Percentiles rank a stretch among this genome's conserved stretches.
Conservation (phyloP, 163 green algal genomes). For the Trebouxiophyceae sp. region DNA sequence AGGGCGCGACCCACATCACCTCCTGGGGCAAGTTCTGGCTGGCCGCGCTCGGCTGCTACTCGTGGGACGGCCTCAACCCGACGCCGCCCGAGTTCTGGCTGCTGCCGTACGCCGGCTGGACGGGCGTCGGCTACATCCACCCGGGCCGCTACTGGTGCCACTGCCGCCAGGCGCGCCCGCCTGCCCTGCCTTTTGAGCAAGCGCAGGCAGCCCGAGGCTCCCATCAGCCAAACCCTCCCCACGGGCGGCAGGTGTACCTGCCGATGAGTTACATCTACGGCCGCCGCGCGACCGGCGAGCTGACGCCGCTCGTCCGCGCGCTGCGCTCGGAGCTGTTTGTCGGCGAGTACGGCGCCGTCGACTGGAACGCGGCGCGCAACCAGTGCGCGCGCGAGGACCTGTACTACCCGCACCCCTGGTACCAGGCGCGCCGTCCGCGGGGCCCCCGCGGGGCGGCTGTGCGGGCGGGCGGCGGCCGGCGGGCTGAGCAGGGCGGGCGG, state of each 20-base stretch:
- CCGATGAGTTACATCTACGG: slow-evolving; percentile 98
- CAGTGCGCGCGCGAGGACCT: slow-evolving; percentile 85
- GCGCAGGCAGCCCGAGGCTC: neutral
- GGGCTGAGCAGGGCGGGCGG: neutral
- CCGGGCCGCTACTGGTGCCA: slow-evolving; percentile 98
- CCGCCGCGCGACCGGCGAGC: slow-evolving; percentile 44
- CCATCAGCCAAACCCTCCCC: neutral
- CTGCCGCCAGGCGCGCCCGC: slow-evolving; percentile 84
- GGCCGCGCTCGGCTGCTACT: slow-evolving; percentile 86
- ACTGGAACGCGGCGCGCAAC: slow-evolving; percentile 24
- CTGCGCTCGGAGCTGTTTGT: slow-evolving; percentile 46
- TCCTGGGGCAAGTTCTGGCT: slow-evolving; percentile 99
- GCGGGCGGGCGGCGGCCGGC: too few species aligned
- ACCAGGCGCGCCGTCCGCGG: slow-evolving; percentile 46
- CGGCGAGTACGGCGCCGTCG: slow-evolving; percentile 11
- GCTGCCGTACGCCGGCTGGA: slow-evolving; percentile 80
- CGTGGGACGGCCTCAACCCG: slow-evolving; percentile 94
- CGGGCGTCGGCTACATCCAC: slow-evolving; percentile 73
- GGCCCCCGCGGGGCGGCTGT: too few species aligned
- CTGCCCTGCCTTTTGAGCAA: neutral
- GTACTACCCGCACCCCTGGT: slow-evolving; percentile 94
- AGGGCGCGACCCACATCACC: slow-evolving; percentile 76
- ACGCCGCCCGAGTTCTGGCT: slow-evolving; percentile 97
- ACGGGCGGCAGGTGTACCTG: slow-evolving; percentile 81
- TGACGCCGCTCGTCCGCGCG: slow-evolving; percentile 51